Evolutionary conservation across 2,329 filamentous ascomycete species (phyloP), one percentile per base, ranked within the genome.

Genomic region (Mycosphaerella sp.): DNA sequence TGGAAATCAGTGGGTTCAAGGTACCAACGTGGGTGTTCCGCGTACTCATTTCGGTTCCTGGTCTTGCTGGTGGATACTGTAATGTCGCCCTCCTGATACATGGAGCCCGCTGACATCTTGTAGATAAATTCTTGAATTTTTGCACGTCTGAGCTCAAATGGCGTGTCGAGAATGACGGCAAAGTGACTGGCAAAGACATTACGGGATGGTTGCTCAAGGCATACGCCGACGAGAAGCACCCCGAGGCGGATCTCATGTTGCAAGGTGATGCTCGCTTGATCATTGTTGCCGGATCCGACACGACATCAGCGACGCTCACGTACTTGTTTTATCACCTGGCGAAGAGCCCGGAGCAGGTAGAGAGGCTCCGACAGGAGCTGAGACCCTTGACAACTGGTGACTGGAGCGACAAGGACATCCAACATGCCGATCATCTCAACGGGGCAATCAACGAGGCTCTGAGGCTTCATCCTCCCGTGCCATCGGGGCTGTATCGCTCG

Each of bases 361-460:
- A 62, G 14, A 67, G 67, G 51, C 55, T 75, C 44, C 61, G 70
- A 39, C 49, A 68, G 49, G 68, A 73, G 55, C 59, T 73, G 1
- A 59, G 64, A 45, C 58, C 57, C 31, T 44, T 64, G 29, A 59
- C 58, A 0, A 42, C 48, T 21, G 59, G 56, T 5, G 45, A 51
- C 0, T 63, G 59, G 59, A 56, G 23, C 17, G 62, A 66, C 41
- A 61, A 61, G 14, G 61, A 64, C 36, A 59, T 64, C 46, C 61
- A 59, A 55, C 53, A 61, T 49, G 61, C 55, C 53, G 55, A 62
- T 1, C 64, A 69, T 32, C 64, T 76, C 11, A 72, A 74, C 51
- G 70, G 66, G 12, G 61, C 68, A n/a, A 73, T 74, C 62, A 69
- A 74, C 46, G 74, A 76, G 57, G 63, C 71, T 0, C 59, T 75